phyloP scores from a whole-genome alignment of 352 stramenopile genomes.

The Phytopythium cucurbitacearum region DNA sequence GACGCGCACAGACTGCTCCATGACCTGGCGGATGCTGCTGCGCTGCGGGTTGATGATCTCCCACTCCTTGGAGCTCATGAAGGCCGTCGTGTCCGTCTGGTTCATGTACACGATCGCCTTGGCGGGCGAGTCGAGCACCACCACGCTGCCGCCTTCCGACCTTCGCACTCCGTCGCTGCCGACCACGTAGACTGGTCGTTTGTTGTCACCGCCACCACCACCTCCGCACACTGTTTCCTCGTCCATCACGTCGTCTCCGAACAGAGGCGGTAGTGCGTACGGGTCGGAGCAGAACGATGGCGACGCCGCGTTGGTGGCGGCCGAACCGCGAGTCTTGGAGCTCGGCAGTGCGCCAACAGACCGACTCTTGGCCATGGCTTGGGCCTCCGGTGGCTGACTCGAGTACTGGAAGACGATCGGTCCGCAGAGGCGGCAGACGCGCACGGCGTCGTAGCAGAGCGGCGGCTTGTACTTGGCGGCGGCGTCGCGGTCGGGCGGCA shows the following conservation, averaged over 20 bases:
- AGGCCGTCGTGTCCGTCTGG: constrained; percentile 29
- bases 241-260: constrained; percentile 50
- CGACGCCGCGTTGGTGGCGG: constrained; percentile 11
- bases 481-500: constrained; percentile 32
- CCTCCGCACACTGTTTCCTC: constrained; percentile 9
- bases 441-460: constrained; percentile 68
- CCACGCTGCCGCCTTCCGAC: constrained; percentile 8
- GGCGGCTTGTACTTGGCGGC: constrained; percentile 54
- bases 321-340: constrained; percentile 1
- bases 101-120: constrained; percentile 66
- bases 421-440: constrained; percentile 69
- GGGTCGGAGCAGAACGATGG: constrained; percentile 43
- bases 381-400: constrained; percentile 13
- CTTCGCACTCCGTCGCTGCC: constrained; percentile 9
- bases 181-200: too few species aligned
- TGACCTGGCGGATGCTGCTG: constrained; percentile 44
- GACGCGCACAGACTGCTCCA: constrained; percentile 30
- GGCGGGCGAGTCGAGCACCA: constrained; percentile 32
- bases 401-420: constrained; percentile 60
- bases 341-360: constrained; percentile 10
- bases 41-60: constrained; percentile 53
- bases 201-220: constrained; percentile 7
- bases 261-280: constrained; percentile 64
- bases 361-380: constrained; percentile 9
- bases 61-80: constrained; percentile 71